These are phyloP conservation scores for Artemisia annua DNA, from an alignment of 129 eudicot genomes.

Conservation along the genomic window DNA sequence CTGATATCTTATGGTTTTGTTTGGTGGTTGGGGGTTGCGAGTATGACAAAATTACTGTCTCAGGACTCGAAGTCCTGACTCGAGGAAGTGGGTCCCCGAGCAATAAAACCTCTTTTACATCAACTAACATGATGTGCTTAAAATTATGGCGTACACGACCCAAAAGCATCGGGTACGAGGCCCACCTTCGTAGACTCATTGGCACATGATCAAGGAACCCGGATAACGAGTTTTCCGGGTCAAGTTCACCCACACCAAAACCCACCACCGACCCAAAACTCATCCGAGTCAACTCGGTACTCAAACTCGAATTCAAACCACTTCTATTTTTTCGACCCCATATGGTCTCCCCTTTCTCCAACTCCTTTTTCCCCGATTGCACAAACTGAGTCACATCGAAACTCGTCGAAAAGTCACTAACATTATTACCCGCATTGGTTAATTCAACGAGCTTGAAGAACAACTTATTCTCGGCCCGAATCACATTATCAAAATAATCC, in stretches of 20 bases:
- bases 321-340: constrained; percentile 61
- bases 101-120: constrained; percentile 53
- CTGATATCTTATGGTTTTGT: constrained; percentile 45
- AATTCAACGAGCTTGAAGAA: constrained; percentile 41
- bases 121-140: constrained; percentile 67
- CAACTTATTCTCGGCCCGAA: constrained; percentile 50
- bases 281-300: constrained; percentile 53
- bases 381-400: constrained; percentile 50
- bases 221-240: constrained; percentile 77
- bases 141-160: constrained; percentile 75
- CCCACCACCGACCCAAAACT: constrained; percentile 83
- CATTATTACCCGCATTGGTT: not conserved
- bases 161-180: constrained; percentile 74
- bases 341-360: constrained; percentile 52
- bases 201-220: constrained; percentile 86
- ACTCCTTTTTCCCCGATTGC: constrained; percentile 38
- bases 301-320: constrained; percentile 25
- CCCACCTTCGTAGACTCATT: constrained; percentile 74
- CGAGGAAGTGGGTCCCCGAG: constrained; percentile 72
- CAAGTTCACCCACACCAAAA: constrained; percentile 75
- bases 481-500: constrained; percentile 22
- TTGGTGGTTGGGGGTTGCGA: not conserved
- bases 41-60: constrained; percentile 46
- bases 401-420: constrained; percentile 27
- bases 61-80: constrained; percentile 55